Conservation (phyloP, 139 green algal genomes). For the Bryopsis sp. region DNA sequence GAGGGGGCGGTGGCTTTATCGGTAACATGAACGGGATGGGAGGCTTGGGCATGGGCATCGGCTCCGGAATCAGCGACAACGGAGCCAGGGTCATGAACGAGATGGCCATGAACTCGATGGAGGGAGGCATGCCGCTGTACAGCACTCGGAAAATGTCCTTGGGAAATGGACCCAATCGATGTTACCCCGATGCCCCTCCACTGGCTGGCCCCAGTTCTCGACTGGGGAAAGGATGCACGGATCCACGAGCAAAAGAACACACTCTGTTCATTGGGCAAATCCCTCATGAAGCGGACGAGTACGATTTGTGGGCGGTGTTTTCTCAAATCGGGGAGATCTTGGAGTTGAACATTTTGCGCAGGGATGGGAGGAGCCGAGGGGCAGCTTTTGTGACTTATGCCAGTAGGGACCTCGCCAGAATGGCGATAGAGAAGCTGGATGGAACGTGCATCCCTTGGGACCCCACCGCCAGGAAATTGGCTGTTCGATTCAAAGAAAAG, state of each 20-base stretch:
- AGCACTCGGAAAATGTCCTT: constrained; percentile 15
- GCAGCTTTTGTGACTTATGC: constrained; percentile 45
- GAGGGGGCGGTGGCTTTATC: background rate
- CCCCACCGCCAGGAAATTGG: constrained; percentile 7
- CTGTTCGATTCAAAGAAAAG: constrained; percentile 14
- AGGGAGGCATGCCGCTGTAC: constrained; percentile 11
- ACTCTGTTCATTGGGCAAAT: constrained; percentile 29
- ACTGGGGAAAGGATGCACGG: constrained; percentile 20
- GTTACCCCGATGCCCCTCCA: background rate
- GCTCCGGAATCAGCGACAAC: constrained; percentile 13
- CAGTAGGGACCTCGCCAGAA: background rate
- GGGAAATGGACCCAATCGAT: background rate
- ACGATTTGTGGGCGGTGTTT: constrained; percentile 43
- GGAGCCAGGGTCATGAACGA: constrained; percentile 6
- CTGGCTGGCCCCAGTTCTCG: constrained; percentile 2
- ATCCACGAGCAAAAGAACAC: constrained; percentile 22
- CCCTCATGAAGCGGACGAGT: constrained; percentile 40
- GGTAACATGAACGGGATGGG: constrained; percentile 1
- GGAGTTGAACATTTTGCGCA: constrained; percentile 40
- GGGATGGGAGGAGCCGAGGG: constrained; percentile 31
- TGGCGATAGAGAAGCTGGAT: constrained; percentile 13
- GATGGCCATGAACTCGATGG: constrained; percentile 19
- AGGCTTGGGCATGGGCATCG: constrained; percentile 11
- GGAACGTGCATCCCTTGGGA: constrained; percentile 17
- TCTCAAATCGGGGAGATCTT: constrained; percentile 35